Evolutionary conservation across 352 stramenopile species (phyloP), one percentile per base, ranked within the genome.

Genomic region (Pythium pyrilobum): DNA sequence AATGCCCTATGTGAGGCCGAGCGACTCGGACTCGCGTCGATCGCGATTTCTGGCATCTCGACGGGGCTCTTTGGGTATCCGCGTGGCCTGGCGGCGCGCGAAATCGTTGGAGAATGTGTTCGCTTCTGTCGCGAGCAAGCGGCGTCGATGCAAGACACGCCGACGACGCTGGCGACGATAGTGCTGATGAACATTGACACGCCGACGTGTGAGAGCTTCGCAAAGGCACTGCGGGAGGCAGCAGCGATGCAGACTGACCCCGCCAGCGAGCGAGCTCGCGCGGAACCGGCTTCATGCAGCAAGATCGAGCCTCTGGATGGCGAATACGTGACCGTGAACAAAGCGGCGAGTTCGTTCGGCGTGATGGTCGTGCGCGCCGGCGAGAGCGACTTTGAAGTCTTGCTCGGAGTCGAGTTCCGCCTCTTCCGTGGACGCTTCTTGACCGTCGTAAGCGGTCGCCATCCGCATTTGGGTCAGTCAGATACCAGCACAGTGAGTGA

Each of bases 21-120:
- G 16, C 40, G 52, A 36, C 59, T 80, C 12, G 21, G 56, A 10
- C n/a, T 74, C 0, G 13, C 41, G 16, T 76, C 72, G 2, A 47
- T 83, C 25, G 67, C 66, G 15, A 60, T 83, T 0, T 70, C 72
- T 0, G 67, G 62, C 1, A 80, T 83, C 40, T 83, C 72, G 6
- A 70, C 69, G 1, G 72, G 72, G 0, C 71, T 68, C 27, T 80
- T 80, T 28, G 71, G 73, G 5, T 83, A 83, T 47, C 73, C 73
- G 25, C 53, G 62, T 15, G 66, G 74, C 20, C 47, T 71, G 4
- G 73, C 59, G 9, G 68, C 67, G 0, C 27, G 33, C 9, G 73
- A 80, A 33, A 80, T 83, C 38, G 62, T 77, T 3, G 28, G n/a
- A 0, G 73, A 80, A 25, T 59, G 64, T 18, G 46, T 34, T 8